phyloP scores from a whole-genome alignment of 2,329 filamentous ascomycete species.

The Fusarium coicis region DNA sequence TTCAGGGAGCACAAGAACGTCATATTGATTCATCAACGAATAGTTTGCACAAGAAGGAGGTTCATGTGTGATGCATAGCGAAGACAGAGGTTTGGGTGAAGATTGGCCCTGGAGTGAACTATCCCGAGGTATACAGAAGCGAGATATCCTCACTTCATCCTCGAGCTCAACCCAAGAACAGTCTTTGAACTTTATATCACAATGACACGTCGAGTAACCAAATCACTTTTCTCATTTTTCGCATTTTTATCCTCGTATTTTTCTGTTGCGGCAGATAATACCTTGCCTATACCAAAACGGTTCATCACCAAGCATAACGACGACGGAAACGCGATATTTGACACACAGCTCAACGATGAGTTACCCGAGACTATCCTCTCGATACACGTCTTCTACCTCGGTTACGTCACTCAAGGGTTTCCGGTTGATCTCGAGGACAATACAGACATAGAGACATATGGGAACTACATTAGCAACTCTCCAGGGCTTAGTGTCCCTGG shows the following conservation, averaged over 20 bases:
- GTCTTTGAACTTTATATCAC: not conserved
- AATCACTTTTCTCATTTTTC: not conserved
- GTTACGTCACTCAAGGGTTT: slow-evolving; percentile 26
- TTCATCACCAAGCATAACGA: slow-evolving; percentile 37
- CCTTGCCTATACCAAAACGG: slow-evolving; percentile 29
- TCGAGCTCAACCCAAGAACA: not conserved
- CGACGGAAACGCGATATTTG: slow-evolving; percentile 35
- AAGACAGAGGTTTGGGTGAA: not conserved
- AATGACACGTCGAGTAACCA: not conserved
- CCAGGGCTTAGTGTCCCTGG: slow-evolving; percentile 43
- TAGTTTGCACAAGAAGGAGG: not conserved
- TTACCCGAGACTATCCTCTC: slow-evolving; percentile 13
- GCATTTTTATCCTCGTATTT: not conserved
- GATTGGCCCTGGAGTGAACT: not conserved
- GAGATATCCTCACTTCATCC: not conserved
- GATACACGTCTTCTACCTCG: slow-evolving; percentile 34
- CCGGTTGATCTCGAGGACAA: slow-evolving; percentile 20
- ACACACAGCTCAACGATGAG: slow-evolving; percentile 24
- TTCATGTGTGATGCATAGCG: not conserved
- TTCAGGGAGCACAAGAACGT: not conserved
- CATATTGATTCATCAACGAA: not conserved
- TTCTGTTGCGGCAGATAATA: slow-evolving; percentile 10
- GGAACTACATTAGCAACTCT: slow-evolving; percentile 9
- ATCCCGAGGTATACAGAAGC: not conserved
- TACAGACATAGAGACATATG: slow-evolving; percentile 29